Conservation (phyloP, 805 yeast genomes). For the Candida berthetii region DNA sequence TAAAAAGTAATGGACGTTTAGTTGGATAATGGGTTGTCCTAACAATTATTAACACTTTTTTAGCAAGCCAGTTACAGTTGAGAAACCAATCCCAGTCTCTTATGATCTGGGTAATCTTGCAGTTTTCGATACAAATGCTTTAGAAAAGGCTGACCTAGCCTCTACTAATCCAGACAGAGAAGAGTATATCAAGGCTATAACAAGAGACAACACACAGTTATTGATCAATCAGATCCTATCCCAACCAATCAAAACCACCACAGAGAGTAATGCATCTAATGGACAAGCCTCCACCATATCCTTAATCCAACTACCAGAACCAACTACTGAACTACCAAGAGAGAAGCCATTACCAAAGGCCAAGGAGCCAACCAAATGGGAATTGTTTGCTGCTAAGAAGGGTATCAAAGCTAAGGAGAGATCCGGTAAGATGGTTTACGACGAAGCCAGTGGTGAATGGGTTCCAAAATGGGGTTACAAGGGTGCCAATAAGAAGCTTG, state of each 20-base stretch:
- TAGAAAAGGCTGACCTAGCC: slow-evolving; percentile 55
- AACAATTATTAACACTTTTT: too few relatives aligned
- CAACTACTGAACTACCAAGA: slow-evolving; percentile 76
- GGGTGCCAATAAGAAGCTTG: slow-evolving; percentile 84
- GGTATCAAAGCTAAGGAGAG: slow-evolving; percentile 90
- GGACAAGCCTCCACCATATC: slow-evolving; percentile 72
- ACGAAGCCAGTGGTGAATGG: slow-evolving; percentile 91
- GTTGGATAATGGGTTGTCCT: too few relatives aligned
- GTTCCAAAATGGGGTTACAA: slow-evolving; percentile 98
- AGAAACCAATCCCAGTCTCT: slow-evolving; percentile 82
- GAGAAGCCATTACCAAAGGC: slow-evolving; percentile 94
- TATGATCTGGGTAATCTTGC: slow-evolving; percentile 90
- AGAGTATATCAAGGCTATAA: slow-evolving; percentile 50
- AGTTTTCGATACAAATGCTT: slow-evolving; percentile 83
- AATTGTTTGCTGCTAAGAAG: slow-evolving; percentile 89
- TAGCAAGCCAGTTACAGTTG: slow-evolving; percentile 76
- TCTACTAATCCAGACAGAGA: slow-evolving; percentile 53
- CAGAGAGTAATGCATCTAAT: slow-evolving; percentile 57
- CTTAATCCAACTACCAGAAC: slow-evolving; percentile 78
- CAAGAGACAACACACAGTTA: slow-evolving; percentile 92
- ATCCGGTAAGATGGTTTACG: slow-evolving; percentile 83
- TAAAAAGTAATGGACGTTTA: too few relatives aligned
- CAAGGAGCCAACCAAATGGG: slow-evolving; percentile 94
- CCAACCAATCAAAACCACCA: slow-evolving; percentile 82
- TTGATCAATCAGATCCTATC: slow-evolving; percentile 86